Evolutionary conservation across 2,329 filamentous ascomycete species (phyloP).

Genomic region (Diaporthe sp.): DNA sequence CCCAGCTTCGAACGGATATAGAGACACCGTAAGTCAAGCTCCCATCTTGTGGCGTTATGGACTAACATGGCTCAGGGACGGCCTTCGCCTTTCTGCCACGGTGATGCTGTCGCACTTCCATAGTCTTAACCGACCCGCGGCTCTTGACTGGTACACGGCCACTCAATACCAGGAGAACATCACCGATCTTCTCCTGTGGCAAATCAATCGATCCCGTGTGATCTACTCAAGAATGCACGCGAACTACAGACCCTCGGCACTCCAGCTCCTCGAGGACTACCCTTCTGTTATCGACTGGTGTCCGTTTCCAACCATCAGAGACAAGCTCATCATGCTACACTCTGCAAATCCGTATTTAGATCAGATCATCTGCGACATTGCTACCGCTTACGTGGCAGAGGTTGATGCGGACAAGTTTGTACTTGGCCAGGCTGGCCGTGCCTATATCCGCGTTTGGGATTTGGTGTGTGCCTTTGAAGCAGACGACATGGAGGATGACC

Average conservation of each 20-base stretch:
- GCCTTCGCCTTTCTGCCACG: not conserved
- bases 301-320: not conserved
- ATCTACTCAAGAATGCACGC: not conserved
- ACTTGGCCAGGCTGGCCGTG: not conserved
- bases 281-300: constrained; percentile 3
- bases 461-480: not conserved
- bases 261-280: not conserved
- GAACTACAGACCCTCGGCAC: not conserved
- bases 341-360: not conserved
- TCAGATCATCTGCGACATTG: not conserved
- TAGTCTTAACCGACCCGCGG: not conserved
- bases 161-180: not conserved
- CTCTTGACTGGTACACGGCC: not conserved
- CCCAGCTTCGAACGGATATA: not conserved
- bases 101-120: not conserved
- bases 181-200: not conserved
- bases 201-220: not conserved
- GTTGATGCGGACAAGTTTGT: not conserved
- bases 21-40: not conserved
- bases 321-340: not conserved
- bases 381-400: not conserved
- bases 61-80: not conserved
- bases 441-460: not conserved
- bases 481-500: not conserved
- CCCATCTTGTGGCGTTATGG: not conserved